Evolutionary conservation across 495 filamentous ascomycete genomes (phyloP).

Genomic region (Chaetomidium leptoderma): DNA sequence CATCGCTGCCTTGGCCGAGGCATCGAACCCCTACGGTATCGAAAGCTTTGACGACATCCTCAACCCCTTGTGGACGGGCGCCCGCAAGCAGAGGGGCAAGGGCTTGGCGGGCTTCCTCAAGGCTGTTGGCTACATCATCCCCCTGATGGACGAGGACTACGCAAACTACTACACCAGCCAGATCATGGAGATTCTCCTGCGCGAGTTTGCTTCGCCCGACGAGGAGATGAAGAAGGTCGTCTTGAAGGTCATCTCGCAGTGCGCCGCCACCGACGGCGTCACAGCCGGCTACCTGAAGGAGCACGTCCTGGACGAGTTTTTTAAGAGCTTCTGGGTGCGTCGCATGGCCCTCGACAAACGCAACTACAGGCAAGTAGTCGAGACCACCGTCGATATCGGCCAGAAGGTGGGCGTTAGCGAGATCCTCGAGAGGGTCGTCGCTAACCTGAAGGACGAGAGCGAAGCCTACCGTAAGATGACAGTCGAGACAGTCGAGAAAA

Average conservation of each 20-base stretch:
- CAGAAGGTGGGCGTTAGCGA: conserved; percentile 96
- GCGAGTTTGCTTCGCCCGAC: conserved; percentile 93
- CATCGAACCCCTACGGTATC: conserved; percentile 97
- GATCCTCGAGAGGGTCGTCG: conserved; percentile 88
- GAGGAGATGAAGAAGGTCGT: conserved; percentile 99
- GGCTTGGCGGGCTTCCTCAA: conserved; percentile 94
- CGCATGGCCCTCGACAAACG: conserved; percentile 95
- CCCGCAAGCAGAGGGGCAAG: conserved; percentile 92
- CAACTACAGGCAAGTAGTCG: conserved; percentile 95
- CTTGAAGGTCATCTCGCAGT: conserved; percentile 95
- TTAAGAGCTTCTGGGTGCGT: conserved; percentile 98
- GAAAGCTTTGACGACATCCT: conserved; percentile 97
- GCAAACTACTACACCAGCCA: conserved; percentile 98
- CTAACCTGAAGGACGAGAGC: conserved; percentile 95
- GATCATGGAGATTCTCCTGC: conserved; percentile 96
- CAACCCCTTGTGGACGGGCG: conserved; percentile 95
- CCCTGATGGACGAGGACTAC: conserved; percentile 99
- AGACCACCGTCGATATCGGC: conserved; percentile 94
- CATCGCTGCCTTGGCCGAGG: conserved; percentile 93
- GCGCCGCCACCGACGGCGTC: conserved; percentile 88
- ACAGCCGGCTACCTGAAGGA: conserved; percentile 93
- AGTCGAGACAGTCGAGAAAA: conserved; percentile 92
- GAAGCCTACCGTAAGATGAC: conserved; percentile 99
- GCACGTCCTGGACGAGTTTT: conserved; percentile 90
- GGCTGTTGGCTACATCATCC: conserved; percentile 97